Evolutionary conservation across 2,329 filamentous ascomycete genomes (phyloP), one percentile per base, ranked within the genome.

Genomic region (Orbilia quercus): DNA sequence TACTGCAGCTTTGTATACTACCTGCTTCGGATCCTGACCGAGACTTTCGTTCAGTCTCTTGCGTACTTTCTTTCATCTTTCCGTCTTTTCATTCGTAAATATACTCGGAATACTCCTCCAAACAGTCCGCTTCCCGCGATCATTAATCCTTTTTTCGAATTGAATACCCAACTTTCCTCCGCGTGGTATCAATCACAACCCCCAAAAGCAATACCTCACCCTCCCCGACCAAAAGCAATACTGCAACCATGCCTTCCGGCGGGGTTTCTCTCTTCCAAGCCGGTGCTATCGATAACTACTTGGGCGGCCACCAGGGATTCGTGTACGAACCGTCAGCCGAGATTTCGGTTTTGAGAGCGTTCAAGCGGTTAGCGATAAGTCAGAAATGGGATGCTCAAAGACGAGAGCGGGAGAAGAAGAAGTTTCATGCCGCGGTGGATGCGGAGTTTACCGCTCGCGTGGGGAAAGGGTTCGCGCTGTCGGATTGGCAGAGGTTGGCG

Each of bases 401-500:
- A 7, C 34, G 18, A 16, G 20, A 40, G 14, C 0, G 42, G 4
- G 59, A 64, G 23, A 72, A 48, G 20, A 44, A 34, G 38, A 65
- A 55, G n/a, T 72, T 72, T 20, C 59, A 72, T 25, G 31, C 44
- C 1, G 67, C 67, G 7, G 59, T 72, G 4, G 67, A 72, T 11
- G 45, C 25, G 16, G 67, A 72, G 53, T 72, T 72, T 36, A 54
- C 53, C 2, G 53, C 22, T 18, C 53, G 67, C 34, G 67, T 72
- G 11, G 67, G 67, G 2, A 34, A 18, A 1, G 67, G 67, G 4
- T 65, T 53, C 20, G 44, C 25, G 0, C 34, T 72, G 1, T 40
- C 7, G 1, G 67, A 72, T 12, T 72, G 67, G 67, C 67, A 72
- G 14, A 58, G 53, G 18, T 42, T 72, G n/a, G 67, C 53, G 7